phyloP scores from a whole-genome alignment of 129 eudicot species.

The Sambucus nigra region DNA sequence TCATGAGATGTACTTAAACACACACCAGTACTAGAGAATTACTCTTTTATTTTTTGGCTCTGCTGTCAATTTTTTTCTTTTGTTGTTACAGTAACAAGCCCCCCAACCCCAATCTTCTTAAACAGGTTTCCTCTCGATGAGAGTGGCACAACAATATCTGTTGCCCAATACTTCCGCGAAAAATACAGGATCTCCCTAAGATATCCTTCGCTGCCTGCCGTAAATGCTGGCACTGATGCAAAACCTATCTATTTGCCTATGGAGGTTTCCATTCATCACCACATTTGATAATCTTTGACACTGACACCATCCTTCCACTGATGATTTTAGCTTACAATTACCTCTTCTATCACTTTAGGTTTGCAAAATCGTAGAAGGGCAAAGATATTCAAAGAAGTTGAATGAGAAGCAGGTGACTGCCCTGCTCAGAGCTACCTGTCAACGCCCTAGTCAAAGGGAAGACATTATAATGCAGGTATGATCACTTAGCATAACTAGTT shows the following conservation, averaged over 20 bases:
- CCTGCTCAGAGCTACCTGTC: conserved; percentile 57
- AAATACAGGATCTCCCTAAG: conserved; percentile 14
- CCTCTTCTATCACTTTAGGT: conserved; percentile 19
- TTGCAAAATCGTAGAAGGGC: conserved; percentile 48
- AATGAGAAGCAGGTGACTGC: conserved; percentile 60
- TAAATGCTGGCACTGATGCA: conserved; percentile 15
- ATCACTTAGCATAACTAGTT: too few species aligned
- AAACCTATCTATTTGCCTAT: conserved; percentile 29
- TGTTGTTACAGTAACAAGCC: too few species aligned
- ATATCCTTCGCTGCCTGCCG: conserved; percentile 22
- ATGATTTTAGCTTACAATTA: background rate
- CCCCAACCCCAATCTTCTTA: too few species aligned
- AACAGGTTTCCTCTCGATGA: conserved; percentile 23
- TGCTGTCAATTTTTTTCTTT: background rate
- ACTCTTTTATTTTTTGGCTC: background rate
- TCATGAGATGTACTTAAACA: too few species aligned
- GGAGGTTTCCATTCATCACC: conserved; percentile 24
- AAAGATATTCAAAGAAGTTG: conserved; percentile 39
- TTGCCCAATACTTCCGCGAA: conserved; percentile 21
- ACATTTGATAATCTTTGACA: background rate
- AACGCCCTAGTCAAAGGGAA: conserved; percentile 53
- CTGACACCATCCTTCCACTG: background rate
- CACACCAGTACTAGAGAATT: too few species aligned
- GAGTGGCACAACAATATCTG: conserved; percentile 11
- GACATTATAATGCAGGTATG: conserved; percentile 22